These are phyloP conservation scores for Aspergillus sparsus DNA, from an alignment of 495 filamentous ascomycete genomes.

Conservation along the genomic window DNA sequence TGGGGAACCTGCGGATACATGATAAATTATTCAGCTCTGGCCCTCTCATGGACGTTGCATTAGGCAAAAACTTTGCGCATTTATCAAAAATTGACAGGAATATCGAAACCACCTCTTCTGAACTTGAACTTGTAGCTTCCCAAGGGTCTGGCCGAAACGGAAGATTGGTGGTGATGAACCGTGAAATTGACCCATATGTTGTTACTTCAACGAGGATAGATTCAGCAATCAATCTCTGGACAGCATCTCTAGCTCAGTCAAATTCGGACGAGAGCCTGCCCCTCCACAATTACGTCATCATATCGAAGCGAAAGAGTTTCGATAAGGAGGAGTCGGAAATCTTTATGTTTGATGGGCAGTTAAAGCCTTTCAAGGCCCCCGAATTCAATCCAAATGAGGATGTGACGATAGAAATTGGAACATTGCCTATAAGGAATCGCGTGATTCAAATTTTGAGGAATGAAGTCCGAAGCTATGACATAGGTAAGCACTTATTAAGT, in stretches of 20 bases:
- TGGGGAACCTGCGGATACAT: slow-evolving; percentile 72
- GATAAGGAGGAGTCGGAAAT: slow-evolving; percentile 48
- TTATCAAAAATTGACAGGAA: slow-evolving; percentile 3
- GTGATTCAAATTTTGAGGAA: slow-evolving; percentile 82
- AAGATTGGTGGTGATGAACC: slow-evolving; percentile 71
- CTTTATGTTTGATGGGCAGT: slow-evolving; percentile 29
- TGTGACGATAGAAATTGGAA: slow-evolving; percentile 76
- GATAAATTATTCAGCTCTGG: slow-evolving; percentile 76
- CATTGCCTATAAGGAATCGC: slow-evolving; percentile 68
- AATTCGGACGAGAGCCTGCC: slow-evolving; percentile 38
- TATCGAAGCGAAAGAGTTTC: slow-evolving; percentile 33
- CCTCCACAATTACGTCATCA: slow-evolving; percentile 40
- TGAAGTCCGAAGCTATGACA: slow-evolving; percentile 85
- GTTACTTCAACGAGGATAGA: slow-evolving; percentile 56
- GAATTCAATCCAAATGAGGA: slow-evolving; percentile 91
- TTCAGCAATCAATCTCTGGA: slow-evolving; percentile 40
- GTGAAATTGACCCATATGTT: slow-evolving; percentile 67
- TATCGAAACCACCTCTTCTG: slow-evolving; percentile 46
- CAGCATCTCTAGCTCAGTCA: slow-evolving; percentile 28
- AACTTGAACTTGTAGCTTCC: slow-evolving; percentile 70
- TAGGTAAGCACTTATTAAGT: slow-evolving; percentile 56
- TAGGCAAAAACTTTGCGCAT: slow-evolving; percentile 50
- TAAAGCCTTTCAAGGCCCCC: slow-evolving; percentile 46
- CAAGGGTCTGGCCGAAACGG: slow-evolving; percentile 70
- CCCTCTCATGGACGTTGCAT: slow-evolving; percentile 70